Evolutionary conservation across 805 yeast genomes (phyloP).

Genomic region (Pichia exigua): DNA sequence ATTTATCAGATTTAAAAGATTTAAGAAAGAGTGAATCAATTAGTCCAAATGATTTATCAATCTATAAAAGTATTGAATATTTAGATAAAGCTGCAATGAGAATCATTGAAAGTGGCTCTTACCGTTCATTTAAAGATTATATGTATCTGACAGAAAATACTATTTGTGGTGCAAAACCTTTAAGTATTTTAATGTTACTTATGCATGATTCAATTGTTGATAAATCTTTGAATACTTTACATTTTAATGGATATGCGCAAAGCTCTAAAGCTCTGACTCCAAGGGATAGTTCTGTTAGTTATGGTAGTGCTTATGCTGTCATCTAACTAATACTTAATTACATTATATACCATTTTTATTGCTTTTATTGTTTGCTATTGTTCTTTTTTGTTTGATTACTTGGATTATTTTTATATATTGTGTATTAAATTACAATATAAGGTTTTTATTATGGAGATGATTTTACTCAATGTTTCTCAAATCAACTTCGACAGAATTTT

Average conservation of each 20-base stretch:
- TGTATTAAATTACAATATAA: no score
- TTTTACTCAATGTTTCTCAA: no score
- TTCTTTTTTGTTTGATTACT: no score
- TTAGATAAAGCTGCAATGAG: slow-evolving; percentile 70
- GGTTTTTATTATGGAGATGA: no score
- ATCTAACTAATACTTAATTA: not conserved
- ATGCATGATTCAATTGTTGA: slow-evolving; percentile 30
- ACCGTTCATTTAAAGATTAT: slow-evolving; percentile 57
- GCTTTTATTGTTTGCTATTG: not conserved
- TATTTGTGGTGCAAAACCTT: slow-evolving; percentile 86
- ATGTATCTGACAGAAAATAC: slow-evolving; percentile 73
- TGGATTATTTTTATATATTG: no score
- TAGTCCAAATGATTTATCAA: slow-evolving; percentile 17
- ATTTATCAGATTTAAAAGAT: slow-evolving; percentile 13
- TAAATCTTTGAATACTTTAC: slow-evolving; percentile 30
- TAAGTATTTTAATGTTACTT: slow-evolving; percentile 52
- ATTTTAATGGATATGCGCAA: slow-evolving; percentile 79
- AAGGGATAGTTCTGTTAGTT: slow-evolving; percentile 79
- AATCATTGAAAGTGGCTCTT: slow-evolving; percentile 47
- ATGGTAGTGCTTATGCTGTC: slow-evolving; percentile 67
- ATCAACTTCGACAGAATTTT: no score
- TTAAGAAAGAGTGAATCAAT: slow-evolving; percentile 7
- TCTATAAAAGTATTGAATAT: slow-evolving; percentile 64
- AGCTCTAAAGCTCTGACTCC: slow-evolving; percentile 44
- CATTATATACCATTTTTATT: not conserved